Evolutionary conservation across 225 moss, liverwort and hornwort species (phyloP).

Genomic region (Pseudisothecium myosuroides): DNA sequence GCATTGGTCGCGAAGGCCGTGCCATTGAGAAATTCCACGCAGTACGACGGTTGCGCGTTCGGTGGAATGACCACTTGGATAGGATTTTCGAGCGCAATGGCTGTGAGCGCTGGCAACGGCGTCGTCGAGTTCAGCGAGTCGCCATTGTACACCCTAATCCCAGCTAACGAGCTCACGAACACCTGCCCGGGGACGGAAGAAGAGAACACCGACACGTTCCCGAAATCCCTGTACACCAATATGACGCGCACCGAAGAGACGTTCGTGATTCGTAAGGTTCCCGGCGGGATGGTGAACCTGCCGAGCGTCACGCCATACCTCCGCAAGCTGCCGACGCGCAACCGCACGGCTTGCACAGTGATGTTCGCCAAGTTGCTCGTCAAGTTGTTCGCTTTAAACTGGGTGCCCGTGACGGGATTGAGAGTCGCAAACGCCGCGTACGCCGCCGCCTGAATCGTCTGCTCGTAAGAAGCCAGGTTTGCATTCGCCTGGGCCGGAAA

Average conservation of each 20-base stretch:
- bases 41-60: conserved; percentile 19
- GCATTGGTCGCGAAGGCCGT: conserved; percentile 12
- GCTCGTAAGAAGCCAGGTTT: conserved; percentile 12
- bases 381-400: conserved; percentile 10
- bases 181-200: conserved; percentile 22
- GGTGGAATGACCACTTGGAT: conserved; percentile 27
- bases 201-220: conserved; percentile 23
- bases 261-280: conserved; percentile 18
- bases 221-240: conserved; percentile 68
- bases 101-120: conserved; percentile 23
- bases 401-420: conserved; percentile 18
- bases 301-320: conserved; percentile 37
- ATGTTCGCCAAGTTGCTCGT: conserved; percentile 24
- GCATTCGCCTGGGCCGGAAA: not conserved
- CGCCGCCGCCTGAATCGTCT: conserved; percentile 40
- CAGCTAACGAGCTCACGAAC: conserved; percentile 49
- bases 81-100: not conserved
- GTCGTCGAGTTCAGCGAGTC: conserved; percentile 4
- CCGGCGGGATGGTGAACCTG: conserved; percentile 31
- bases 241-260: conserved; percentile 39
- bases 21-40: conserved; percentile 36
- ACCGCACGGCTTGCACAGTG: conserved; percentile 46
- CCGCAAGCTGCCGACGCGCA: conserved; percentile 60
- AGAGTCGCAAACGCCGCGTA: conserved; percentile 14
- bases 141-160: conserved; percentile 56